Conservation (phyloP, 164 flowering plant genomes). For the Stephania yunnanensis region DNA sequence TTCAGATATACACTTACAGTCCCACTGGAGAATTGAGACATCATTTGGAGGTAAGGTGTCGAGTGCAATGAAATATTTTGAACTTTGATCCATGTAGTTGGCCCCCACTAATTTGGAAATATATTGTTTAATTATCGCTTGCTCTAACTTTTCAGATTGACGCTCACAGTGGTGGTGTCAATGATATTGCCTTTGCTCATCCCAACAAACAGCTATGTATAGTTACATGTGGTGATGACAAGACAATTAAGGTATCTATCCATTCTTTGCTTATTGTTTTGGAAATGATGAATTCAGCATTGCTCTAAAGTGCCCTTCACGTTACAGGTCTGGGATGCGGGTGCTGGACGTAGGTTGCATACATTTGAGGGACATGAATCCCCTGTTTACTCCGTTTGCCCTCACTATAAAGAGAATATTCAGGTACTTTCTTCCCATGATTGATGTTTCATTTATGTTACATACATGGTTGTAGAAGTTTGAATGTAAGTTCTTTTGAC, state of each 20-base stretch:
- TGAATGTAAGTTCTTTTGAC: not conserved
- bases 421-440: conserved; percentile 30
- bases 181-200: conserved; percentile 61
- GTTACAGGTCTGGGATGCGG: conserved; percentile 59
- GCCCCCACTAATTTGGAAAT: not conserved
- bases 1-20: conserved; percentile 45
- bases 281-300: not conserved
- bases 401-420: conserved; percentile 61
- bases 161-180: conserved; percentile 63
- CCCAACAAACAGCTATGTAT: conserved; percentile 54
- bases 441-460: not conserved
- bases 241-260: conserved; percentile 44
- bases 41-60: conserved; percentile 42
- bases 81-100: not conserved
- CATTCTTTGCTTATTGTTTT: not conserved
- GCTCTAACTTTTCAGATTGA: conserved; percentile 37
- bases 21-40: conserved; percentile 48
- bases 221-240: conserved; percentile 71
- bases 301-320: not conserved
- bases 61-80: not conserved
- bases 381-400: conserved; percentile 70
- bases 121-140: not conserved
- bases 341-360: conserved; percentile 36
- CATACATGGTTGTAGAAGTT: conserved; percentile 3
- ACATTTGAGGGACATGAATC: conserved; percentile 73